phyloP scores from a whole-genome alignment of 2,329 filamentous ascomycete species.

The Colletotrichum endophyticum region DNA sequence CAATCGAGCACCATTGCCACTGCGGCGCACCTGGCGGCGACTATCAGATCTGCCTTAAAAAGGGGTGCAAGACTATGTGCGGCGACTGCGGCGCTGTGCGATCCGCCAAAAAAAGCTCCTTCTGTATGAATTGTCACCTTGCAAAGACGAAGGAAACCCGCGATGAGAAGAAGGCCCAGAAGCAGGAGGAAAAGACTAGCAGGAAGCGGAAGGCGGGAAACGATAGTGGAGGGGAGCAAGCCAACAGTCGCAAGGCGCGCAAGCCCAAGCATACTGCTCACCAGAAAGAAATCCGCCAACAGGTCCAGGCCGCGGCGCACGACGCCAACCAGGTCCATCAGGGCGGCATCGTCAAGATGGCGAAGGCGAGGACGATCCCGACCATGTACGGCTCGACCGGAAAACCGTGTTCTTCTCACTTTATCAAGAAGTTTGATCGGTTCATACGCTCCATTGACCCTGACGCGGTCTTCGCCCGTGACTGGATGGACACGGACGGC shows the following conservation, averaged over 20 bases:
- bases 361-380: neutral
- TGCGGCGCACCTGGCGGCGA: neutral
- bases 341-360: neutral
- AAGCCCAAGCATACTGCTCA: neutral
- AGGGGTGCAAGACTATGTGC: neutral
- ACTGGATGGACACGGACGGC: neutral
- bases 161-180: neutral
- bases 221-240: neutral
- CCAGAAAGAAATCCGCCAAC: neutral
- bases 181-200: neutral
- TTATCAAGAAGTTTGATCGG: neutral
- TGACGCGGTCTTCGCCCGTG: neutral
- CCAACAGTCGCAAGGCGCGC: neutral
- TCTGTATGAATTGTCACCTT: neutral
- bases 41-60: neutral
- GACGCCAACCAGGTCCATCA: neutral
- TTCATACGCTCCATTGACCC: neutral
- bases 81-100: neutral
- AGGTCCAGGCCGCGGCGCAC: neutral
- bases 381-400: neutral
- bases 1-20: neutral
- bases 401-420: neutral
- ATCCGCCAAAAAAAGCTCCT: neutral
- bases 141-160: neutral
- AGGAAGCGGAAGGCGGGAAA: neutral